phyloP scores from a whole-genome alignment of 208 protist species.

The Leishmania amazonensis region DNA sequence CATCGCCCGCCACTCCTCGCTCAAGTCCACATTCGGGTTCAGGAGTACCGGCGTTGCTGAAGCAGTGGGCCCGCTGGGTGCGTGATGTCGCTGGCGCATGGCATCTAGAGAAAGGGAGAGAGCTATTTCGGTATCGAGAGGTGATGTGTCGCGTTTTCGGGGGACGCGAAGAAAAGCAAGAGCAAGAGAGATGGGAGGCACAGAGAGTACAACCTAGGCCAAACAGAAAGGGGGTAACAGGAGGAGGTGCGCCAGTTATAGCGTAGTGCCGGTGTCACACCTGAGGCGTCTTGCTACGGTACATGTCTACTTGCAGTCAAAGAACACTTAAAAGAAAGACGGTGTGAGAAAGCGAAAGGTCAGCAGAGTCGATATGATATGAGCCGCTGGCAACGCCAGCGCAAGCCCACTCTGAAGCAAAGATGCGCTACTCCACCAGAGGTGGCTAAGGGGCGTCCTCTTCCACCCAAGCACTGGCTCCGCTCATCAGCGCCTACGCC shows the following conservation, averaged over 20 bases:
- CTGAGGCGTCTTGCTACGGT: background rate
- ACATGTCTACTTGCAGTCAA: background rate
- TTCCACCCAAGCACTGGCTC: background rate
- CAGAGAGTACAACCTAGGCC: background rate
- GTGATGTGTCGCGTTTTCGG: background rate
- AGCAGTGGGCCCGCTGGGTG: background rate
- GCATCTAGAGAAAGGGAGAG: background rate
- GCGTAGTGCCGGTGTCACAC: background rate
- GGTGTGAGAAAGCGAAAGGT: background rate
- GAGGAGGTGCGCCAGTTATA: background rate
- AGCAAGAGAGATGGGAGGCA: background rate
- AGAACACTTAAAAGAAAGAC: background rate
- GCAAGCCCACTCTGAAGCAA: background rate
- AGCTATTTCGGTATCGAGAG: background rate
- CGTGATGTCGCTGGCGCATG: background rate
- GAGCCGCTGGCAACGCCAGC: background rate
- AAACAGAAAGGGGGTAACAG: background rate
- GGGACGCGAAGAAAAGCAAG: background rate
- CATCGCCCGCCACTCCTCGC: constrained; percentile 27
- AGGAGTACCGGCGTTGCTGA: background rate
- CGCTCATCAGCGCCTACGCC: background rate
- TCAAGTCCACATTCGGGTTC: constrained; percentile 17
- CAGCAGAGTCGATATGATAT: background rate
- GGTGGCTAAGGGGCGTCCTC: no score
- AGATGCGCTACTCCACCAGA: background rate